Conservation (phyloP, 441 rosid species). For the Erodium trifolium region DNA sequence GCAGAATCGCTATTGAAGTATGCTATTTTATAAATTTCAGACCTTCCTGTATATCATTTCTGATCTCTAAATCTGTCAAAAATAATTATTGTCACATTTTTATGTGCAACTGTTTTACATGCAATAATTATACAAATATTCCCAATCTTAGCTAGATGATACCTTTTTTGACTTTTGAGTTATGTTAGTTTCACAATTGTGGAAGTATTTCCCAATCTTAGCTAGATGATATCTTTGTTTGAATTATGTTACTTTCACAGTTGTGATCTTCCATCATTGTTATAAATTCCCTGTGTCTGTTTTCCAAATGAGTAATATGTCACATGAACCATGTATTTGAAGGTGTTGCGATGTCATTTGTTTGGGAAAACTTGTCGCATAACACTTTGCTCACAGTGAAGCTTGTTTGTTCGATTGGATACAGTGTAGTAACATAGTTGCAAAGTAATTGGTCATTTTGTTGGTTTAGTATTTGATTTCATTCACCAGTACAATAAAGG, state of each 20-base stretch:
- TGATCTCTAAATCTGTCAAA: too few relatives aligned
- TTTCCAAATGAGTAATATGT: background rate
- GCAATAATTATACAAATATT: too few relatives aligned
- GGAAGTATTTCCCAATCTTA: background rate
- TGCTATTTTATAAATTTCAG: too few relatives aligned
- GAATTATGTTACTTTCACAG: background rate
- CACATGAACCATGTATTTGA: background rate
- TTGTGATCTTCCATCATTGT: background rate
- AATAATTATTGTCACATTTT: background rate
- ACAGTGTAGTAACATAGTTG: background rate
- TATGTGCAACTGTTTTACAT: background rate
- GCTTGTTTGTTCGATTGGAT: background rate
- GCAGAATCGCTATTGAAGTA: too few relatives aligned
- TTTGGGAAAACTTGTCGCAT: background rate
- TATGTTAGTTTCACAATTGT: background rate
- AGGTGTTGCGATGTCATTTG: background rate
- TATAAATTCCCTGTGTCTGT: background rate
- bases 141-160: too few relatives aligned
- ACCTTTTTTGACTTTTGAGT: too few relatives aligned
- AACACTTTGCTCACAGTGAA: background rate
- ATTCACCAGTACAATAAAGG: too few relatives aligned
- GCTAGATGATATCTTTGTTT: background rate
- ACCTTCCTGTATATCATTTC: too few relatives aligned
- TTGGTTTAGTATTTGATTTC: background rate
- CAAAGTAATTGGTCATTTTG: background rate